Percentiles rank a stretch among this genome's conserved stretches.
These are phyloP conservation scores for Athelia sp. DNA, from an alignment of 1,284 basidiomycete genomes.

Conservation along the genomic window DNA sequence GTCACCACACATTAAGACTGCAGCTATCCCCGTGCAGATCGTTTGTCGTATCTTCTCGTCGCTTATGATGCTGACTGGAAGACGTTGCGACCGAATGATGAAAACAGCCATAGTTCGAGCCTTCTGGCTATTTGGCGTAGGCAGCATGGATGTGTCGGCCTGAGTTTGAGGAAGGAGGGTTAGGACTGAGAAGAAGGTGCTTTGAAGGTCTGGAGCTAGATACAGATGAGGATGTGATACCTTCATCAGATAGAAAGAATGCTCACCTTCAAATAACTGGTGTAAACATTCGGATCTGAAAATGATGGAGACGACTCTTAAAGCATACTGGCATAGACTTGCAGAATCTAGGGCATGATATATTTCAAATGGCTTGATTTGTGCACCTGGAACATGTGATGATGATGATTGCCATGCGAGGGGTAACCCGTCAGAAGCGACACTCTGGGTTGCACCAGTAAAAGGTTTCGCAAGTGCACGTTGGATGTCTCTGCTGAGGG, in stretches of 20 bases:
- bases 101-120: conserved; percentile 42
- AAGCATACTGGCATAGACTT: conserved; percentile 42
- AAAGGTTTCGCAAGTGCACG: conserved; percentile 31
- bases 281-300: conserved; percentile 38
- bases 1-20: conserved; percentile 22
- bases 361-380: conserved; percentile 28
- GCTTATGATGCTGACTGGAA: conserved; percentile 28
- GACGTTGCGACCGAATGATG: conserved; percentile 41
- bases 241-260: neutral
- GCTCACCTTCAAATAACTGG: conserved; percentile 44
- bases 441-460: neutral
- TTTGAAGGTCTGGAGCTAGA: neutral
- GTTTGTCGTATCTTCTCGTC: too few relatives aligned
- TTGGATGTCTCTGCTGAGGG: conserved; percentile 43
- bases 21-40: neutral
- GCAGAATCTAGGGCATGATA: conserved; percentile 35
- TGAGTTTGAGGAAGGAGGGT: conserved; percentile 23
- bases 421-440: neutral
- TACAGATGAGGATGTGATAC: neutral
- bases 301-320: conserved; percentile 43
- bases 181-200: conserved; percentile 3
- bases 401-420: neutral
- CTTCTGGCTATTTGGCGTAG: conserved; percentile 37
- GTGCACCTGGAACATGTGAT: conserved; percentile 4
- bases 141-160: conserved; percentile 30